Percentiles rank a stretch among this genome's conserved stretches.
These are phyloP conservation scores for Aureobasidium sp. DNA, from an alignment of 2,329 filamentous ascomycete genomes.

Conservation along the genomic window DNA sequence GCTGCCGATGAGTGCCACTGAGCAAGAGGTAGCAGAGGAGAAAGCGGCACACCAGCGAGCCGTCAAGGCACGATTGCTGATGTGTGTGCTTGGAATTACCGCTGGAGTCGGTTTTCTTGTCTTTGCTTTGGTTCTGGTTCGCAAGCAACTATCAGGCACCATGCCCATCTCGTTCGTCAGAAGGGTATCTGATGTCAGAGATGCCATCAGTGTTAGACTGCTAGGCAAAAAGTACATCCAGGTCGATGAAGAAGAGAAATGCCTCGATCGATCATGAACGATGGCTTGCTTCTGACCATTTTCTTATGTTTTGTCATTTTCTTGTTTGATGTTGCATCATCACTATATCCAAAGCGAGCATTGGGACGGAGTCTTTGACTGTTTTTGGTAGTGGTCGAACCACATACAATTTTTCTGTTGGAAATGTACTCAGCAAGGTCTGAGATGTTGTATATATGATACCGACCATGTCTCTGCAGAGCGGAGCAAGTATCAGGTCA, in stretches of 20 bases:
- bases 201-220: slow-evolving; percentile 23
- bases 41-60: slow-evolving; percentile 1
- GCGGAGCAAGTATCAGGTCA: not conserved
- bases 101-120: slow-evolving; percentile 18
- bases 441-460: not conserved
- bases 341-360: slow-evolving; percentile 19
- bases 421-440: not conserved
- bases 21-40: not conserved
- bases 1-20: not conserved
- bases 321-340: not conserved
- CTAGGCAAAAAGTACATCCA: slow-evolving; percentile 26
- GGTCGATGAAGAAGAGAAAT: slow-evolving; percentile 26
- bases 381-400: not conserved
- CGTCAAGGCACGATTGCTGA: not conserved
- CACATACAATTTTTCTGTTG: not conserved
- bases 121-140: slow-evolving; percentile 16
- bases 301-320: slow-evolving; percentile 8
- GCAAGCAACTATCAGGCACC: not conserved
- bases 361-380: slow-evolving; percentile 2
- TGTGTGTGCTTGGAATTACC: slow-evolving; percentile 1
- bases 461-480: not conserved
- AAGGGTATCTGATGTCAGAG: slow-evolving; percentile 17
- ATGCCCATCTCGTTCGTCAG: slow-evolving; percentile 8
- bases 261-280: slow-evolving; percentile 8
- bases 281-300: not conserved